Percentiles rank a stretch among this genome's conserved stretches.
These are phyloP conservation scores for Teratosphaeria pseudoeucalypti DNA, from an alignment of 2,329 filamentous ascomycete species.

Conservation along the genomic window DNA sequence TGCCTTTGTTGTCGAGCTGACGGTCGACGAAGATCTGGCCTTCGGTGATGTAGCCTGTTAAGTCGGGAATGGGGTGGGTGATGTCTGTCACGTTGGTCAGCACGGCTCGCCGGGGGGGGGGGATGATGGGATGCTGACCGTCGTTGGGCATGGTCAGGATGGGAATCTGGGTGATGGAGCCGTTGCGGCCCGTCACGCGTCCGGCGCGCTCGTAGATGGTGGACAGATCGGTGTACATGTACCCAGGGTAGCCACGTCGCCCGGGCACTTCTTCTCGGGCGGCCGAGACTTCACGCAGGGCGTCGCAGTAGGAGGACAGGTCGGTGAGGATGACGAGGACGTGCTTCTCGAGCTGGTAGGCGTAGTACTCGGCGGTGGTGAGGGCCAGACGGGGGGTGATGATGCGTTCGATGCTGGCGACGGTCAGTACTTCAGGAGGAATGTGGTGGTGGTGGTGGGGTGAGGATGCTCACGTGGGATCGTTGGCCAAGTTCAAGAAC, in stretches of 20 bases:
- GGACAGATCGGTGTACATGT: constrained; percentile 99
- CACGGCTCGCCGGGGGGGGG: no score
- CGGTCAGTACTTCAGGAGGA: background rate
- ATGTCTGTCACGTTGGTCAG: constrained; percentile 52
- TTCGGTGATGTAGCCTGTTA: constrained; percentile 98
- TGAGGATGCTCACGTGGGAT: constrained; percentile 67
- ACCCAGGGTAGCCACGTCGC: constrained; percentile 98
- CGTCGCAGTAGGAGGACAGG: constrained; percentile 95
- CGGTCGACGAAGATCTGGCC: constrained; percentile 97
- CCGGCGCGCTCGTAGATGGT: constrained; percentile 99
- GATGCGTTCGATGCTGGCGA: constrained; percentile 85
- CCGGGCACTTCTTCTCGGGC: constrained; percentile 97
- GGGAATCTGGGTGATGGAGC: constrained; percentile 97
- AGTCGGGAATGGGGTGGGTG: constrained; percentile 95
- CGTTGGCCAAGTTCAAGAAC: constrained; percentile 98
- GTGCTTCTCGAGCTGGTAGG: constrained; percentile 99
- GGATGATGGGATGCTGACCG: constrained; percentile 36
- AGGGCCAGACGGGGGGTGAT: constrained; percentile 97
- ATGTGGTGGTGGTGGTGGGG: no score
- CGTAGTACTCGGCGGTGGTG: constrained; percentile 98
- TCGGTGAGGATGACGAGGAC: constrained; percentile 97
- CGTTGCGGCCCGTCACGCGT: constrained; percentile 91
- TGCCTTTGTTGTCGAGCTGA: constrained; percentile 85
- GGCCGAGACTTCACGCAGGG: constrained; percentile 94
- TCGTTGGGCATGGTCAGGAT: constrained; percentile 99